phyloP scores from a whole-genome alignment of 2,329 filamentous ascomycete species.

The Hypoxylon sp. region DNA sequence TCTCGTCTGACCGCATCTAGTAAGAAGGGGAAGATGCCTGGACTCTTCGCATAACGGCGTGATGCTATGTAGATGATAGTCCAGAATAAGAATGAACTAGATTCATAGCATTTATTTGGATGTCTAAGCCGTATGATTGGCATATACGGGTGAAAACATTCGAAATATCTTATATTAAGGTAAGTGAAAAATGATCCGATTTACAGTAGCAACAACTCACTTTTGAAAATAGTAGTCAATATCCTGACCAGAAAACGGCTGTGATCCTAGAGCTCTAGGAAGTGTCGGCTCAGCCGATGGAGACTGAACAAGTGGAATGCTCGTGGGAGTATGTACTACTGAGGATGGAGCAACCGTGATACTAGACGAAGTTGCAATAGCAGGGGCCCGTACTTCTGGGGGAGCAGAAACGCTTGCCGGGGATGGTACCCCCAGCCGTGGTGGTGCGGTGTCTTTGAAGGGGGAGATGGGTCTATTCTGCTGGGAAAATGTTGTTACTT shows the following conservation, averaged over 20 bases:
- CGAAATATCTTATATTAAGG: constrained; percentile 61
- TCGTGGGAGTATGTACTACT: constrained; percentile 52
- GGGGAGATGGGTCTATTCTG: constrained; percentile 36
- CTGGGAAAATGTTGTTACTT: constrained; percentile 48
- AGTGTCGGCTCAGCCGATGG: constrained; percentile 50
- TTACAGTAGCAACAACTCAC: constrained; percentile 50
- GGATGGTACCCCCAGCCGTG: constrained; percentile 44
- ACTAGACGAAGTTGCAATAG: constrained; percentile 20
- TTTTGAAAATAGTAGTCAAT: constrained; percentile 70
- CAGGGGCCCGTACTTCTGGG: constrained; percentile 28
- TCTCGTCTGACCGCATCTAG: constrained; percentile 64
- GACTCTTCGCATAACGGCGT: constrained; percentile 64
- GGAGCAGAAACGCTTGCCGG: constrained; percentile 41
- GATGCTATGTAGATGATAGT: constrained; percentile 66
- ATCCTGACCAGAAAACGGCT: constrained; percentile 66
- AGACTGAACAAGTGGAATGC: constrained; percentile 40
- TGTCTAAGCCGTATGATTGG: constrained; percentile 65
- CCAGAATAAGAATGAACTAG: constrained; percentile 68
- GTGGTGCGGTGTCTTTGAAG: constrained; percentile 41
- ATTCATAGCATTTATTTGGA: constrained; percentile 66
- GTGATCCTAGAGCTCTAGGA: constrained; percentile 63
- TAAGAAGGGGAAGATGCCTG: constrained; percentile 61
- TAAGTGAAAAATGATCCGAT: background rate
- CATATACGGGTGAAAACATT: constrained; percentile 67
- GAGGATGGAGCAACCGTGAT: constrained; percentile 49